Conservation (phyloP, 495 filamentous ascomycete species). For the Lophiotrema nucula region DNA sequence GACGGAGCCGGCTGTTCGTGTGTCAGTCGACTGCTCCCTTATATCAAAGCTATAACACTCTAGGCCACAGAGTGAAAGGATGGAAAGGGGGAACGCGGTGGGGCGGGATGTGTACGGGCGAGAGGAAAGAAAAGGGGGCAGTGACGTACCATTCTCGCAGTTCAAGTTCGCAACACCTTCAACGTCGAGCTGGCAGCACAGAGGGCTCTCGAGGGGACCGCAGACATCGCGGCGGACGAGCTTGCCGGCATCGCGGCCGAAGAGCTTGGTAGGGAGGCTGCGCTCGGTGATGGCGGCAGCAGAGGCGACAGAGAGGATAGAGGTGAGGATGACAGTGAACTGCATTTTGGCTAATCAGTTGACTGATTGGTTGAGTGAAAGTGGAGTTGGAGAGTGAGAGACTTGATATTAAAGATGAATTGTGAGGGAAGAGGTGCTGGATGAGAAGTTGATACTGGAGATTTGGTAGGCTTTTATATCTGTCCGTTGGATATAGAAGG, state of each 20-base stretch:
- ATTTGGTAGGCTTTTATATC: background rate
- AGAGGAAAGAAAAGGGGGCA: background rate
- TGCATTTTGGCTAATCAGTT: conserved; percentile 4
- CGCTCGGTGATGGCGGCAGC: conserved; percentile 3
- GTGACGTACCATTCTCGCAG: conserved; percentile 4
- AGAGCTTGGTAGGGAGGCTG: background rate
- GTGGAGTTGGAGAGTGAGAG: background rate
- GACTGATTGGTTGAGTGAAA: background rate
- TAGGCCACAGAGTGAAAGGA: too few species aligned
- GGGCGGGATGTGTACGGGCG: too few species aligned
- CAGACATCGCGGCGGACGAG: background rate
- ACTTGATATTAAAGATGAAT: background rate
- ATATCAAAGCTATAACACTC: too few species aligned
- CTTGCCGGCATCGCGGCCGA: background rate
- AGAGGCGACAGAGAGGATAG: conserved; percentile 9
- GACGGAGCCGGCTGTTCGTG: conserved; percentile 1
- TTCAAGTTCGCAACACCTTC: conserved; percentile 11
- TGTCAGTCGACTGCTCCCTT: background rate
- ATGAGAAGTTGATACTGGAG: background rate
- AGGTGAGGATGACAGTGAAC: background rate
- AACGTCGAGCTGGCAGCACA: conserved; percentile 15
- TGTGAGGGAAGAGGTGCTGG: background rate
- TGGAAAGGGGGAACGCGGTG: too few species aligned
- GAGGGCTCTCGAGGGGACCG: background rate
- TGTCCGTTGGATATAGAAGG: background rate